Conservation (phyloP, 345 rosid genomes). For the Populus ilicifolia region DNA sequence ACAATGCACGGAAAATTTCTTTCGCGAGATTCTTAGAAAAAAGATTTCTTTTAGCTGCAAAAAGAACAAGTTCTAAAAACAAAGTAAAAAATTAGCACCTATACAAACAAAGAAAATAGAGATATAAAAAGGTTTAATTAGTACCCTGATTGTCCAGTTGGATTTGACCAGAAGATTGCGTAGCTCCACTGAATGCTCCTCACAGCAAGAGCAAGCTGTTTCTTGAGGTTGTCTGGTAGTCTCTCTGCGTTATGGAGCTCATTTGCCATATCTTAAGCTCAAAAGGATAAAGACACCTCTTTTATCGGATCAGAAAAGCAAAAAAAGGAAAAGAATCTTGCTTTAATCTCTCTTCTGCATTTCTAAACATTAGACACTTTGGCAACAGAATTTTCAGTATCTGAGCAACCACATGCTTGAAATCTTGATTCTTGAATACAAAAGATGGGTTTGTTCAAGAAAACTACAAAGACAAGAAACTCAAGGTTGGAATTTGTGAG, state of each 20-base stretch:
- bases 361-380: not conserved
- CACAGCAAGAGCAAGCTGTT: conserved; percentile 77
- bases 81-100: conserved; percentile 5
- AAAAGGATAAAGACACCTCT: not conserved
- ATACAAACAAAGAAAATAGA: not conserved
- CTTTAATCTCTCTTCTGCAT: not conserved
- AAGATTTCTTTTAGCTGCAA: not conserved
- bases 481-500: not conserved
- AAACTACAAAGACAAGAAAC: not conserved
- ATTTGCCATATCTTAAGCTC: conserved; percentile 29
- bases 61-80: not conserved
- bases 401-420: not conserved
- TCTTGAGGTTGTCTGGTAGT: conserved; percentile 55
- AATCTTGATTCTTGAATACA: conserved; percentile 1
- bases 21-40: not conserved
- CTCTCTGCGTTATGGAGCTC: conserved; percentile 31
- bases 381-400: not conserved
- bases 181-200: conserved; percentile 87
- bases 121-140: not conserved
- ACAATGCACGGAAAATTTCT: not conserved
- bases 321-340: not conserved
- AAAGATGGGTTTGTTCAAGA: not conserved
- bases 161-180: conserved; percentile 87
- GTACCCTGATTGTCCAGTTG: conserved; percentile 78
- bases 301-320: not conserved